Evolutionary conservation across 345 rosid species (phyloP), one percentile per base, ranked within the genome.

Genomic region (Dipteronia dyeriana): DNA sequence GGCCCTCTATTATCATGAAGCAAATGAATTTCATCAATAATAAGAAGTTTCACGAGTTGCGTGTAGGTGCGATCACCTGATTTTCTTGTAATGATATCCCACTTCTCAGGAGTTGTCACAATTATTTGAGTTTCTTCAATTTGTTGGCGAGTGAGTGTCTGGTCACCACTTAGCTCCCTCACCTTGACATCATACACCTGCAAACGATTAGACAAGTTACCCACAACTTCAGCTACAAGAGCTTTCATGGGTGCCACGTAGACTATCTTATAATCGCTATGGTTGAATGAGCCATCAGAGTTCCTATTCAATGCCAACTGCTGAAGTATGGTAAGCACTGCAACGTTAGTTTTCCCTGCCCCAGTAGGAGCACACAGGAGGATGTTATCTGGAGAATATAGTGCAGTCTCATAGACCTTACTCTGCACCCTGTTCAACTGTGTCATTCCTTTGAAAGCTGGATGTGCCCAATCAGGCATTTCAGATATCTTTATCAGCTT

Each of bases 181-280:
- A 96, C 99, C 47, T 78, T 90, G 81, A 89, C 89, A 74, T 92
- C 91, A 79, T 90, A 94, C 13, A 85, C 86, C 82, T 89, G 88
- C 82, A 96, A 81, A 38, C 97, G 96, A 73, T 89, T 82, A 63
- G 99, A 92, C 79, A 96, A 86, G 82, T 96, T 96, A 79, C 95
- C 90, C 54, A 94, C 98, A 68, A 94, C 90, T 82, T 96, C 99
- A 45, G 98, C 99, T 74, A 96, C 99, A 78, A 96, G 94, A 73
- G 99, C 99, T 82, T 96, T 96, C 98, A 96, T 96, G n/a, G 99
- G 99, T 49, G 99, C 99, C 82, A 94, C 99, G 77, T 96, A 96
- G 43, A 96, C 97, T 80, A 96, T 88, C 89, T 96, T 96, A 80
- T 91, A 96, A 79, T 86, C 81, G 76, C 83, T 80, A 77, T 94